phyloP scores from a whole-genome alignment of 768 basidiomycete species.

The Trametes sanguinea region DNA sequence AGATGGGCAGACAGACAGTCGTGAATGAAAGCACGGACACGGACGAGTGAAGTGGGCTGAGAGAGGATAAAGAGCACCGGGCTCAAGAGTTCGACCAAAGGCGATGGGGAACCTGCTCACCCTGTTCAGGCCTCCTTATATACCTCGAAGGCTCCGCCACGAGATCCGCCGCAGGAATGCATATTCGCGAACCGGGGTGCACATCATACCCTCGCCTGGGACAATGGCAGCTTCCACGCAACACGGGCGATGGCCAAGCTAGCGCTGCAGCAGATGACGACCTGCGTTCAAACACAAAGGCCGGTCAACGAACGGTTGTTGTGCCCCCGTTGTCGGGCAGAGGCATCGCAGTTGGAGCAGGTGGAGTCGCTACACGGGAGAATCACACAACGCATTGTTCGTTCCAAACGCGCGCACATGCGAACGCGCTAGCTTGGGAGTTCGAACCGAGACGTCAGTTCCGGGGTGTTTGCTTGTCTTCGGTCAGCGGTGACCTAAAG shows the following conservation, averaged over 20 bases:
- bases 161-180: no score
- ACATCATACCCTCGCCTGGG: not conserved
- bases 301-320: not conserved
- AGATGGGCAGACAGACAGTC: not conserved
- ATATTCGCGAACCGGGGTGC: not conserved
- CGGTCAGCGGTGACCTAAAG: not conserved
- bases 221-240: not conserved
- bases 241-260: not conserved
- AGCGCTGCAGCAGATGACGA: not conserved
- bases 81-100: slow-evolving; percentile 19
- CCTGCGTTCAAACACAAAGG: not conserved
- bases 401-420: not conserved
- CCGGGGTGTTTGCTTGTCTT: no score
- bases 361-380: slow-evolving; percentile 15
- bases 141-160: slow-evolving; percentile 1
- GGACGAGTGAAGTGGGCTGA: not conserved
- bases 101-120: slow-evolving; percentile 4
- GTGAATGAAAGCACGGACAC: slow-evolving; percentile 12
- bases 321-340: slow-evolving; percentile 20
- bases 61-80: slow-evolving; percentile 17
- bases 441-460: no score
- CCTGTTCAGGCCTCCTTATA: not conserved
- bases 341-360: slow-evolving; percentile 19
- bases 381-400: slow-evolving; percentile 14
- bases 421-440: not conserved